Evolutionary conservation across 495 filamentous ascomycete species (phyloP).

Genomic region (Penicillium arizonense): DNA sequence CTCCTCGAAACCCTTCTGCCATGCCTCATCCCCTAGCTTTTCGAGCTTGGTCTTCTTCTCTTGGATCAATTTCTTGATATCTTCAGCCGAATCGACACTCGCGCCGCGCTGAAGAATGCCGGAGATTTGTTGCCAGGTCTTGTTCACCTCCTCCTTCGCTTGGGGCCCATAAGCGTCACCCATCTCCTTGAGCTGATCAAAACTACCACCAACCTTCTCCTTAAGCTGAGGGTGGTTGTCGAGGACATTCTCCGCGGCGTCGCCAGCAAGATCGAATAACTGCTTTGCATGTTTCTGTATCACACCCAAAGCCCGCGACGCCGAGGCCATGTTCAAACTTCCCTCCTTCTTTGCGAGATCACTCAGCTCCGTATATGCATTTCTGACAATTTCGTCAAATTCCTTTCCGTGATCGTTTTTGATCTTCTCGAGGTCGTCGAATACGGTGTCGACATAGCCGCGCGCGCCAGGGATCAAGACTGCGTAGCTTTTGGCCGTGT

Average conservation of each 20-base stretch:
- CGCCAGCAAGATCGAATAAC: slow-evolving; percentile 52
- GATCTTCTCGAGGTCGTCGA: slow-evolving; percentile 61
- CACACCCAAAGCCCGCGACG: slow-evolving; percentile 49
- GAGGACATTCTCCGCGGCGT: slow-evolving; percentile 55
- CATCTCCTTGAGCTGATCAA: slow-evolving; percentile 61
- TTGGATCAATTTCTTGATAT: slow-evolving; percentile 58
- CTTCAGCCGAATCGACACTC: slow-evolving; percentile 43
- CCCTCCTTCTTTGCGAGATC: slow-evolving; percentile 44
- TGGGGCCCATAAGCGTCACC: slow-evolving; percentile 64
- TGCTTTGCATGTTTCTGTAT: slow-evolving; percentile 50
- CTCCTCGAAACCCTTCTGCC: slow-evolving; percentile 61
- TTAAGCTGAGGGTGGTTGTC: slow-evolving; percentile 66
- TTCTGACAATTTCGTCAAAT: slow-evolving; percentile 57
- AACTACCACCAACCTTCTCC: slow-evolving; percentile 62
- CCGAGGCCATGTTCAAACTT: slow-evolving; percentile 46
- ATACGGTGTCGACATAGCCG: slow-evolving; percentile 56
- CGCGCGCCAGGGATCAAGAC: slow-evolving; percentile 65
- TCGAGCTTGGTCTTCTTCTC: slow-evolving; percentile 61
- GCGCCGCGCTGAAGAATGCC: slow-evolving; percentile 55
- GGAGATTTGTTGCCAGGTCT: slow-evolving; percentile 60
- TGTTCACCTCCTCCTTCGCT: slow-evolving; percentile 65
- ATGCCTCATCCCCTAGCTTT: slow-evolving; percentile 62
- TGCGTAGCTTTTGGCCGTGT: slow-evolving; percentile 59
- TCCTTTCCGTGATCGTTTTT: slow-evolving; percentile 58
- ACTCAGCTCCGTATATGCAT: slow-evolving; percentile 58